Evolutionary conservation across 257 asterid species (phyloP).

Genomic region (Lycium barbarum): DNA sequence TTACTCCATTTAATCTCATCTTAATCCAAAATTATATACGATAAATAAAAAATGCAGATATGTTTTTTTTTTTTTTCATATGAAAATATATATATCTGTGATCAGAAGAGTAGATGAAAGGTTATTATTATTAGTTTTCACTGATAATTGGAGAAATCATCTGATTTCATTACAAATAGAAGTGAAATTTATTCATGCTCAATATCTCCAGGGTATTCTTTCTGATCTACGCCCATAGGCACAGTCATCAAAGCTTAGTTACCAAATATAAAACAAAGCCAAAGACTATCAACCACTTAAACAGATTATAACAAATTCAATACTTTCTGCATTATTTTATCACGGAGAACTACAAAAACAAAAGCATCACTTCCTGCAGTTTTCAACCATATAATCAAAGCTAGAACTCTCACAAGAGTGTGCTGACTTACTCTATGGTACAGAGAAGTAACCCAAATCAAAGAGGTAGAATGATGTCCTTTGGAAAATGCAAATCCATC

Average conservation of each 20-base stretch:
- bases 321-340: background rate
- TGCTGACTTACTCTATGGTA: background rate
- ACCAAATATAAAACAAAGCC: background rate
- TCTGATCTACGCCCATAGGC: background rate
- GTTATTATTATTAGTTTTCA: background rate
- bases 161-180: background rate
- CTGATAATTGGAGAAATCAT: background rate
- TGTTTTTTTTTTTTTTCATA: background rate
- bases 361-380: background rate
- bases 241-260: background rate
- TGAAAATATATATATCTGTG: background rate
- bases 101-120: background rate
- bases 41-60: background rate
- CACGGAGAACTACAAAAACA: background rate
- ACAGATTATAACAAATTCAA: background rate
- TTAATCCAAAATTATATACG: background rate
- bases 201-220: background rate
- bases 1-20: background rate
- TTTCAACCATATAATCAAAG: background rate
- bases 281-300: background rate
- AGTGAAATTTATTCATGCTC: conserved; percentile 11
- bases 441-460: conserved; percentile 18
- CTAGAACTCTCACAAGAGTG: background rate
- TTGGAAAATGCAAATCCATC: background rate
- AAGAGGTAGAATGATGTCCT: background rate